These are phyloP conservation scores for Pythium periplocum DNA, from an alignment of 352 stramenopile species.

Conservation along the genomic window DNA sequence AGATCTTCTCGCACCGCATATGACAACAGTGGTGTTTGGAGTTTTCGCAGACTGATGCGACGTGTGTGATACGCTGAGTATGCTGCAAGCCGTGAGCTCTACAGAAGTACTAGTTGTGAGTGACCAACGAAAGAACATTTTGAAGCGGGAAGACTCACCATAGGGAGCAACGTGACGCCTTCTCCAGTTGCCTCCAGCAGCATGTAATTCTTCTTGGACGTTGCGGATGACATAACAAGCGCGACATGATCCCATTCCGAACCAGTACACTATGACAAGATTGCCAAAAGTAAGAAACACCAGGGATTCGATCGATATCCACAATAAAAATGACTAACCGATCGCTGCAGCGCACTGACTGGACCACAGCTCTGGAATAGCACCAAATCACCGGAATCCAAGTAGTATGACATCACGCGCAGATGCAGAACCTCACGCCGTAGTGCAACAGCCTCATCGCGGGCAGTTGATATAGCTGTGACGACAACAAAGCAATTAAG, in stretches of 20 bases:
- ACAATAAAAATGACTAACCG: slow-evolving; percentile 9
- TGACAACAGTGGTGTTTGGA: slow-evolving; percentile 48
- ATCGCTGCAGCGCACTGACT: slow-evolving; percentile 43
- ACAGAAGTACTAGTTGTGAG: neutral
- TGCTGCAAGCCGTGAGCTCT: slow-evolving; percentile 26
- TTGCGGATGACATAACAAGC: slow-evolving; percentile 27
- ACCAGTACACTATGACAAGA: slow-evolving; percentile 9
- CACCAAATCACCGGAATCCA: slow-evolving; percentile 40
- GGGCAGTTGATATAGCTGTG: slow-evolving; percentile 6
- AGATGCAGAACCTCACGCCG: slow-evolving; percentile 50
- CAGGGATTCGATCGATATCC: slow-evolving; percentile 1
- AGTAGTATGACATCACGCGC: slow-evolving; percentile 52
- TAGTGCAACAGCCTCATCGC: slow-evolving; percentile 1
- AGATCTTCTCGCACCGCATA: slow-evolving; percentile 36
- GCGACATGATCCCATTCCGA: slow-evolving; percentile 68
- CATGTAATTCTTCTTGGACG: slow-evolving; percentile 14
- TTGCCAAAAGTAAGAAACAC: neutral
- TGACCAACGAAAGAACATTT: neutral
- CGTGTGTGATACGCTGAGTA: slow-evolving; percentile 44
- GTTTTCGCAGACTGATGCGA: slow-evolving; percentile 39
- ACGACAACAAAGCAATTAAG: slow-evolving; percentile 1
- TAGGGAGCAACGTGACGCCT: slow-evolving; percentile 41
- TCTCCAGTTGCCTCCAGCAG: slow-evolving; percentile 62
- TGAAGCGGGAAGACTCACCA: slow-evolving; percentile 21
- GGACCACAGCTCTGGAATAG: slow-evolving; percentile 51